These are phyloP conservation scores for Vanrija sp. DNA, from an alignment of 1,284 basidiomycete genomes.

Conservation along the genomic window DNA sequence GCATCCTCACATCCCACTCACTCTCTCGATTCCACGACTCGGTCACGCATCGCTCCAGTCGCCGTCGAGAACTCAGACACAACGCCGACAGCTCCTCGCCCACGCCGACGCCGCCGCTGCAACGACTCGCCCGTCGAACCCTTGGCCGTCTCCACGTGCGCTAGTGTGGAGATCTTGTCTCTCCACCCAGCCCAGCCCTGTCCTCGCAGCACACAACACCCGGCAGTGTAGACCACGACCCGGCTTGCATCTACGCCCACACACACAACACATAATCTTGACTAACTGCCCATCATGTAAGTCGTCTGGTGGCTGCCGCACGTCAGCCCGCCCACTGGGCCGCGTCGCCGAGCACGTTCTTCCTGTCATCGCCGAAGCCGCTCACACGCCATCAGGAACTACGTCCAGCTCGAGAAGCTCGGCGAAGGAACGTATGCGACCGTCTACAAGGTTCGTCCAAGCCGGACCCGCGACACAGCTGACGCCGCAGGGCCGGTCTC, in stretches of 20 bases:
- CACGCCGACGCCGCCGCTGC: too few relatives aligned
- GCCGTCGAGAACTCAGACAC: too few relatives aligned
- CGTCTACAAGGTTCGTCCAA: constrained; percentile 70
- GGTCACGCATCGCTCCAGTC: too few relatives aligned
- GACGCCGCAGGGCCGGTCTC: constrained; percentile 67
- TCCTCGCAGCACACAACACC: background rate
- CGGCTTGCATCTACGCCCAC: background rate
- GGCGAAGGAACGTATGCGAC: constrained; percentile 63
- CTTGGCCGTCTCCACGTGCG: too few relatives aligned
- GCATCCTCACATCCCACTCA: too few relatives aligned
- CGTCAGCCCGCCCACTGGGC: too few relatives aligned
- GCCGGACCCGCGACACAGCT: background rate
- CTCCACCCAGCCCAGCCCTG: background rate
- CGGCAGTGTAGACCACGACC: background rate
- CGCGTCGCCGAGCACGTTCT: too few relatives aligned
- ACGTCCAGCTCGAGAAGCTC: constrained; percentile 75
- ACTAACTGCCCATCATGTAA: background rate
- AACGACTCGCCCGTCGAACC: too few relatives aligned
- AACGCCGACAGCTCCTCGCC: too few relatives aligned
- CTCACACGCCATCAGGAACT: constrained; percentile 40
- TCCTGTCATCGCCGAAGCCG: too few relatives aligned
- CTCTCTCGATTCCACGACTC: too few relatives aligned
- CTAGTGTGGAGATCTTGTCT: background rate
- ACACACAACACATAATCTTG: too few relatives aligned
- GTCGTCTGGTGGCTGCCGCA: background rate